Evolutionary conservation across 441 rosid species (phyloP).

Genomic region (Sinapis alba): DNA sequence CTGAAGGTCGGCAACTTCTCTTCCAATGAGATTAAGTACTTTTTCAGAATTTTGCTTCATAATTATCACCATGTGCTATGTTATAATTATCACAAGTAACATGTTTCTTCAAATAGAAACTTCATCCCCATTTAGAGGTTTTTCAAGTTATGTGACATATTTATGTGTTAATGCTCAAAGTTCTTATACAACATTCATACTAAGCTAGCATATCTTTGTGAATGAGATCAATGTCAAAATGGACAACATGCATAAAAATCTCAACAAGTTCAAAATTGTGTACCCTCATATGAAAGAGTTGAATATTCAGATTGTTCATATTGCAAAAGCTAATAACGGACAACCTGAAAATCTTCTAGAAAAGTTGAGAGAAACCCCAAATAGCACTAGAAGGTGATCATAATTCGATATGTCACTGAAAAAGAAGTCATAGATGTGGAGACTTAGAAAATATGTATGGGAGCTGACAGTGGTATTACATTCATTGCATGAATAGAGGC

Average conservation of each 20-base stretch:
- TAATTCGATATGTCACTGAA: background rate
- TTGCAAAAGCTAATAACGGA: too few relatives aligned
- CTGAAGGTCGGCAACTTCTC: background rate
- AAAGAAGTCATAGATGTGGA: background rate
- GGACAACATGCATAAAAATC: background rate
- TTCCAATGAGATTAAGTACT: background rate
- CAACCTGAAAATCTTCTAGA: background rate
- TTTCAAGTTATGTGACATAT: too few relatives aligned
- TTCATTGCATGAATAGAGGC: background rate
- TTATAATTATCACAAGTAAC: background rate
- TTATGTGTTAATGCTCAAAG: background rate
- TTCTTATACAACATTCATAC: background rate
- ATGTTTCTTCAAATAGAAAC: background rate
- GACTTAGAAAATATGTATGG: background rate
- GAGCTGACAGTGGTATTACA: background rate
- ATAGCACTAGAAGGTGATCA: background rate
- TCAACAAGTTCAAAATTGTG: background rate
- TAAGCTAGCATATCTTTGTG: background rate
- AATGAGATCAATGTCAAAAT: background rate
- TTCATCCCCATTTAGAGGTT: background rate
- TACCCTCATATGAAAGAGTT: background rate
- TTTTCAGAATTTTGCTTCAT: background rate
- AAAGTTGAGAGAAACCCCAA: background rate
- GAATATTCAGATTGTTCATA: background rate
- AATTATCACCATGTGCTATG: background rate